A percentile compares a stretch with the other conserved stretches of the same genome.
These are phyloP conservation scores for Candida anglica DNA, from an alignment of 805 yeast species.

Conservation along the genomic window DNA sequence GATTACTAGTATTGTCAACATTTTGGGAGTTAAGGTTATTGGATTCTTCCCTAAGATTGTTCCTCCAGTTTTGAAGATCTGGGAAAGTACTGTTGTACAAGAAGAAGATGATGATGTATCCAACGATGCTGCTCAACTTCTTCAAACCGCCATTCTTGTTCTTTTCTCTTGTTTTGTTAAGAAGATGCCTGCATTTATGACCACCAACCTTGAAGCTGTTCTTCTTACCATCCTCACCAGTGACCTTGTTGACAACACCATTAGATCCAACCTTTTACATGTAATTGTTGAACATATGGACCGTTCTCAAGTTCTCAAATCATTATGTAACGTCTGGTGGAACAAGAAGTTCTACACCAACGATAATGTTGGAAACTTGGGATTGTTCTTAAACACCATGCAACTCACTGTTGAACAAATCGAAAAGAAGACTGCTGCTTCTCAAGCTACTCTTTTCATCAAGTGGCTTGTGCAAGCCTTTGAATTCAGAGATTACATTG, in stretches of 20 bases:
- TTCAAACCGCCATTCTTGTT: constrained; percentile 70
- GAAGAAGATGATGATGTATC: constrained; percentile 25
- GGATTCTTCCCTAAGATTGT: constrained; percentile 83
- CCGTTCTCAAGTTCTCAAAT: constrained; percentile 53
- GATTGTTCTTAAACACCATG: constrained; percentile 64
- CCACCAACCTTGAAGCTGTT: constrained; percentile 62
- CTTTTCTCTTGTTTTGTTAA: constrained; percentile 72
- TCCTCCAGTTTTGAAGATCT: constrained; percentile 65
- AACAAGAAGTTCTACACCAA: constrained; percentile 27
- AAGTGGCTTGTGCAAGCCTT: constrained; percentile 66
- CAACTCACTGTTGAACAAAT: constrained; percentile 62
- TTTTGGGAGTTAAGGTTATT: constrained; percentile 81
- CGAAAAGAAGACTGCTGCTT: constrained; percentile 73
- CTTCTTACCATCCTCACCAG: constrained; percentile 56
- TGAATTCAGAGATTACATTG: constrained; percentile 55
- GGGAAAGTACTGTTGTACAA: constrained; percentile 35
- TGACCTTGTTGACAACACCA: constrained; percentile 51
- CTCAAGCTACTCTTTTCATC: constrained; percentile 64
- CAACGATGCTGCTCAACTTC: constrained; percentile 26
- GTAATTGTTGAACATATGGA: constrained; percentile 67
- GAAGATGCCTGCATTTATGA: constrained; percentile 81
- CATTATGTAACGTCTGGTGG: constrained; percentile 63
- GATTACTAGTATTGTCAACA: constrained; percentile 63
- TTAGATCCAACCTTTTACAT: constrained; percentile 60
- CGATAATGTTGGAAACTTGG: constrained; percentile 43